A percentile compares a stretch with the other conserved stretches of the same genome.
Conservation (phyloP, 441 rosid genomes). For the Metrosideros polymorpha region DNA sequence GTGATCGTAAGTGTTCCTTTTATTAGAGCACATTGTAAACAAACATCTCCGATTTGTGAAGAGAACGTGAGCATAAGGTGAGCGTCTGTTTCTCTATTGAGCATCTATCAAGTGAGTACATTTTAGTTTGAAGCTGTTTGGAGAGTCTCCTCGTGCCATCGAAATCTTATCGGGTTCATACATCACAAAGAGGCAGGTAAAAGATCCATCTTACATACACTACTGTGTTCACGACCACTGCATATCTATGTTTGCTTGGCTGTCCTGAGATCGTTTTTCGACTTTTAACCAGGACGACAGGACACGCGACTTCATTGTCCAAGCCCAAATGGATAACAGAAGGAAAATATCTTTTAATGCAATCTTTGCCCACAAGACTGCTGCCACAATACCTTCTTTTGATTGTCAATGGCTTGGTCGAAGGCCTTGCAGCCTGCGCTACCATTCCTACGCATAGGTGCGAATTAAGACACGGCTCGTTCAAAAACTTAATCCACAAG, state of each 20-base stretch:
- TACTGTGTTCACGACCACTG: neutral
- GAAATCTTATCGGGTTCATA: neutral
- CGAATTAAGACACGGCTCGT: neutral
- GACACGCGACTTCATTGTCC: neutral
- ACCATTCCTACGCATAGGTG: neutral
- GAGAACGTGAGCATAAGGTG: neutral
- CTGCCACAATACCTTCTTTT: neutral
- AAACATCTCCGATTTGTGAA: neutral
- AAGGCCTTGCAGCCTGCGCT: neutral
- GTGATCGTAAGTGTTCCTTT: neutral
- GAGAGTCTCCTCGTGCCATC: neutral
- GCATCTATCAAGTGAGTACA: neutral
- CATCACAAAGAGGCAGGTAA: neutral
- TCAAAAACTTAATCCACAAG: neutral
- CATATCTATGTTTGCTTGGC: neutral
- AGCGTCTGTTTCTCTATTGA: neutral
- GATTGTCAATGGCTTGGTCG: neutral
- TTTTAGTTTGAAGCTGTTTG: neutral
- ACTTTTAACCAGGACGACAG: neutral
- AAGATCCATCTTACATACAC: neutral
- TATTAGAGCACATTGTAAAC: neutral
- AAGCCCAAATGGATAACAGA: neutral
- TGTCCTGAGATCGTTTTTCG: neutral
- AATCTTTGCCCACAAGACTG: neutral
- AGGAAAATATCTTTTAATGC: neutral